phyloP scores from a whole-genome alignment of 805 yeast species.

The Lipomyces japonicus region DNA sequence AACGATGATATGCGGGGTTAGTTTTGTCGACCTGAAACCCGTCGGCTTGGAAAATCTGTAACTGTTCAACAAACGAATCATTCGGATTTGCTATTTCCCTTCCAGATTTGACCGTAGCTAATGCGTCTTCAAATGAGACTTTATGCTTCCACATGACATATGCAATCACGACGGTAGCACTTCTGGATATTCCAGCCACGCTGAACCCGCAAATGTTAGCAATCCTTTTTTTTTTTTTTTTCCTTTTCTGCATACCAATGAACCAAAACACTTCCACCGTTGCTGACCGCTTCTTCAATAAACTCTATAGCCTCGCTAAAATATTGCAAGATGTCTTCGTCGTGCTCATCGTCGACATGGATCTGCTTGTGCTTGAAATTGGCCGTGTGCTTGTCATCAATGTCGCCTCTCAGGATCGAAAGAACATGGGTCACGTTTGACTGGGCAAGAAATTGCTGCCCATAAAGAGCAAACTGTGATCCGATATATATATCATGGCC shows the following conservation, averaged over 20 bases:
- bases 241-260: conserved; percentile 43
- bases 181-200: conserved; percentile 90
- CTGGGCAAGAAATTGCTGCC: conserved; percentile 49
- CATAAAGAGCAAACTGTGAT: conserved; percentile 60
- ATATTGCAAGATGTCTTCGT: conserved; percentile 59
- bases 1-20: conserved; percentile 41
- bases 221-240: too few relatives aligned
- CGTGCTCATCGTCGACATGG: conserved; percentile 67
- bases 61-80: conserved; percentile 67
- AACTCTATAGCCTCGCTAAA: conserved; percentile 62
- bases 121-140: conserved; percentile 55
- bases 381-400: conserved; percentile 50
- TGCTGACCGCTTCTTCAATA: conserved; percentile 52
- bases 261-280: conserved; percentile 39
- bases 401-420: conserved; percentile 61
- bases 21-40: conserved; percentile 36
- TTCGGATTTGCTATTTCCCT: conserved; percentile 65
- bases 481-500: conserved; percentile 72
- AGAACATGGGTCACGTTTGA: conserved; percentile 67
- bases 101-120: conserved; percentile 70
- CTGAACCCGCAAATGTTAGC: conserved; percentile 52
- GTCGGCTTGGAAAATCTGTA: conserved; percentile 54
- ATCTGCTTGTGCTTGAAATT: conserved; percentile 50
- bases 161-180: conserved; percentile 80
- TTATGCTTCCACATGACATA: conserved; percentile 79